A percentile compares a stretch with the other conserved stretches of the same genome.
These are phyloP conservation scores for Cryoendolithus antarcticus DNA, from an alignment of 2,329 filamentous ascomycete species.

Conservation along the genomic window DNA sequence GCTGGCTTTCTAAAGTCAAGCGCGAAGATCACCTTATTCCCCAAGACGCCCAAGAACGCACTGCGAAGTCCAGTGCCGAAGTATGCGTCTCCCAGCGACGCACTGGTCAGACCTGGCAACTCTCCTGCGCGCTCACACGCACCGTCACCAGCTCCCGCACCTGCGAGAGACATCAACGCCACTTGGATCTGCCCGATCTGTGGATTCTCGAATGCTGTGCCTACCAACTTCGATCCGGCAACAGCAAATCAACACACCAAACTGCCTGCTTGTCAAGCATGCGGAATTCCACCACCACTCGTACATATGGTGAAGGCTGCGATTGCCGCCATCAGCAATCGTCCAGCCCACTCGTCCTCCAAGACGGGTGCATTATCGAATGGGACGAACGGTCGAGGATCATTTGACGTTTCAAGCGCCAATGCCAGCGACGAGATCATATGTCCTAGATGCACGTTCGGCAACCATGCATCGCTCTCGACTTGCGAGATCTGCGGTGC, in stretches of 20 bases:
- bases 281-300: constrained; percentile 82
- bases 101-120: constrained; percentile 31
- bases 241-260: constrained; percentile 68
- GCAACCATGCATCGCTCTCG: constrained; percentile 76
- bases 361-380: background rate
- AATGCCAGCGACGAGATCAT: background rate
- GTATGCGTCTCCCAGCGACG: constrained; percentile 30
- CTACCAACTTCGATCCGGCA: constrained; percentile 82
- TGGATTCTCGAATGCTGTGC: constrained; percentile 84
- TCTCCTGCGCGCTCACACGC: constrained; percentile 35
- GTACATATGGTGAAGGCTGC: constrained; percentile 76
- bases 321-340: constrained; percentile 59
- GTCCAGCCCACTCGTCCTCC: constrained; percentile 21
- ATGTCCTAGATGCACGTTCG: constrained; percentile 85
- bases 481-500: constrained; percentile 88
- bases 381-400: background rate
- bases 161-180: constrained; percentile 42
- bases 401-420: too few relatives aligned
- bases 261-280: constrained; percentile 77
- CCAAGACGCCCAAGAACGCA: constrained; percentile 61
- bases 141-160: constrained; percentile 34
- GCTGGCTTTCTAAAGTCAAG: constrained; percentile 92
- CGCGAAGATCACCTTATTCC: constrained; percentile 77
- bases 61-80: constrained; percentile 39
- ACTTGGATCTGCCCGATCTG: constrained; percentile 97